phyloP scores from a whole-genome alignment of 2,329 filamentous ascomycete species.

The Emmonsiellopsis sp. region DNA sequence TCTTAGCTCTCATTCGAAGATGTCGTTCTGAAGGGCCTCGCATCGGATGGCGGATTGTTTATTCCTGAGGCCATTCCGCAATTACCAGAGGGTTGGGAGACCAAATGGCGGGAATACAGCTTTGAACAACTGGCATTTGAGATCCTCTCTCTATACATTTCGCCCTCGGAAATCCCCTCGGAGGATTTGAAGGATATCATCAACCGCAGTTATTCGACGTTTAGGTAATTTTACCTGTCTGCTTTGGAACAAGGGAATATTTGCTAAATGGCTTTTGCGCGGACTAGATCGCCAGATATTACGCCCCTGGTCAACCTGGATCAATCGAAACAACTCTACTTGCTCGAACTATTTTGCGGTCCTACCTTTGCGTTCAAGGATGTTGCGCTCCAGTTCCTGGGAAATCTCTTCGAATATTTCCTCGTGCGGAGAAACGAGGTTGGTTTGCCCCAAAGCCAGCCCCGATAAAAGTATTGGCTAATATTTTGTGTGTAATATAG shows the following conservation, averaged over 20 bases:
- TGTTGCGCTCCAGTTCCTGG: conserved; percentile 83
- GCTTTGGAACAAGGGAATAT: not conserved
- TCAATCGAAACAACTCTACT: conserved; percentile 60
- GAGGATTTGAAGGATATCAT: conserved; percentile 77
- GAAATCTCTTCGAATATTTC: conserved; percentile 65
- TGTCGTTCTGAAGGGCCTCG: conserved; percentile 81
- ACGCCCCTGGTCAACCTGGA: conserved; percentile 74
- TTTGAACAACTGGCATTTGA: conserved; percentile 76
- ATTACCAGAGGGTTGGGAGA: conserved; percentile 54
- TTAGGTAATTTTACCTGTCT: conserved; percentile 48
- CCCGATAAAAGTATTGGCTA: conserved; percentile 13
- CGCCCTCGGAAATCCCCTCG: conserved; percentile 68
- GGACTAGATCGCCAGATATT: conserved; percentile 70
- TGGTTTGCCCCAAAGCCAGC: not conserved
- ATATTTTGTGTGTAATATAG: conserved; percentile 8
- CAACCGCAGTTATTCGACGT: conserved; percentile 76
- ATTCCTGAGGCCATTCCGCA: conserved; percentile 74
- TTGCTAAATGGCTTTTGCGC: conserved; percentile 38
- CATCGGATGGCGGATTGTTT: conserved; percentile 78
- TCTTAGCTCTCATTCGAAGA: conserved; percentile 69
- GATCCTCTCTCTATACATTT: conserved; percentile 51
- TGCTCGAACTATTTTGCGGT: conserved; percentile 93
- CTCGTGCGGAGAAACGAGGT: conserved; percentile 33
- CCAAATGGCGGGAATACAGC: conserved; percentile 64
- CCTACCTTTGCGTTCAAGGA: conserved; percentile 96